Base-by-base conservation (phyloP, 225 moss, liverwort and hornwort genomes). In the Anthoceros angustus region DNA sequence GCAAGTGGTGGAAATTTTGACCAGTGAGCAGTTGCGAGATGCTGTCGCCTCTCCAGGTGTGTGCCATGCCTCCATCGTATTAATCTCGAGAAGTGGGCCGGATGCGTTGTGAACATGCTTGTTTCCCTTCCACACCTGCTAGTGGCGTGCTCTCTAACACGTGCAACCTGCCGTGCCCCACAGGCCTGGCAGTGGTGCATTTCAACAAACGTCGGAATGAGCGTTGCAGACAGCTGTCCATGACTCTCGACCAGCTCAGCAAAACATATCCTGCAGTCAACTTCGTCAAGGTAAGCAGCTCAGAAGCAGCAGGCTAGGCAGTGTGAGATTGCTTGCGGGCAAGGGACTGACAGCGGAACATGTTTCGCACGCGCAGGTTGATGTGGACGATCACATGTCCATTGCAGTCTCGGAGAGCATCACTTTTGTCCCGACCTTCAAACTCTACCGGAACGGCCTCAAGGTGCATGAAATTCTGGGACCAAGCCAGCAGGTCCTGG, bases 161-260 rank as follows among this genome's bases (percentile, higher is more conserved):
- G 32, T 32, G 32, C 32, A 1, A 46, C 45, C 16, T 46, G 11
- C 16, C 16, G 45, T 46, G 0, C 21, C 61, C 26, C 26, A 43
- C 85, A 93, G 93, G 93, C 69, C 77, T 93, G 55, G 79, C 93
- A 25, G 86, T 93, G 72, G 90, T 93, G 63, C 87, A 87, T 63
- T 93, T 87, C 63, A 89, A 87, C 64, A 90, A 89, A 12, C 87
- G 87, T 76, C 89, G 89, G 93, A 93, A 89, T 67, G 86, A 90
- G 49, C 86, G 86, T 42, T 93, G 93, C 76, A 86, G 82, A 72
- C 77, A 84, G 74, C 82, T 93, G 77, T 73, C 83, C 48, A 77
- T 86, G 21, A 85, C 81, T 64, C 85, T 93, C 3, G 87, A 93
- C 63, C 82, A 86, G 61, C 86, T 93, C 43, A 86, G 84, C 86